phyloP scores from a whole-genome alignment of 2,329 filamentous ascomycete genomes.

The Claviceps capensis region DNA sequence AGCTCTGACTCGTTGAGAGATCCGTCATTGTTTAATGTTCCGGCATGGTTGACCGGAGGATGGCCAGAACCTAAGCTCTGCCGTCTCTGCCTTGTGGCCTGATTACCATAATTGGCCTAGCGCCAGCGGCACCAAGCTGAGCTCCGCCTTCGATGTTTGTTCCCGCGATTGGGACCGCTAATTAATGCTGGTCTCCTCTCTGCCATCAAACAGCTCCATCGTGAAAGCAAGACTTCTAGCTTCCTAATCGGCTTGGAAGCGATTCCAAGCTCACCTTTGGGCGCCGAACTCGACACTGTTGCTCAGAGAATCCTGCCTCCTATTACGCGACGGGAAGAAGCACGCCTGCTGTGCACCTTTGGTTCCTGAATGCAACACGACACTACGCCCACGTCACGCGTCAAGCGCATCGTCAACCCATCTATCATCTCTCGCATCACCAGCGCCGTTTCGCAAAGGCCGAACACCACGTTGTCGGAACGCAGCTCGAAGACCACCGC shows the following conservation, averaged over 20 bases:
- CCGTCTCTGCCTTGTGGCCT: conserved; percentile 21
- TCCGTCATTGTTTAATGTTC: neutral
- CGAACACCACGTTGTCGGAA: neutral
- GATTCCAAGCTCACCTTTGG: neutral
- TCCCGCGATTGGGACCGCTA: conserved; percentile 6
- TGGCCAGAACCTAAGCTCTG: neutral
- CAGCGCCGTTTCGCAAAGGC: neutral
- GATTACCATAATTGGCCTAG: conserved; percentile 14
- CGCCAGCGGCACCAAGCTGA: conserved; percentile 3
- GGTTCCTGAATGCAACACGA: conserved; percentile 8
- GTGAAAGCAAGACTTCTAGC: neutral
- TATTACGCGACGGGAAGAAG: neutral
- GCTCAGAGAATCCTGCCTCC: neutral
- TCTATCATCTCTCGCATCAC: neutral
- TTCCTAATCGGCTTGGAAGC: neutral
- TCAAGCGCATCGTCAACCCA: conserved; percentile 7
- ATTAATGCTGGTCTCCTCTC: conserved; percentile 3
- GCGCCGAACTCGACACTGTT: neutral
- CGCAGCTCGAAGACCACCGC: neutral
- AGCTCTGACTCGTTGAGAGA: no score
- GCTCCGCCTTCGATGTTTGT: conserved; percentile 10
- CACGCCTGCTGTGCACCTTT: conserved; percentile 2
- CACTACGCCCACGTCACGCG: conserved; percentile 10
- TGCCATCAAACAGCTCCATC: neutral
- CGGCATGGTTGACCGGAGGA: neutral